These are phyloP conservation scores for Avicennia marina DNA, from an alignment of 257 asterid species.

Conservation along the genomic window DNA sequence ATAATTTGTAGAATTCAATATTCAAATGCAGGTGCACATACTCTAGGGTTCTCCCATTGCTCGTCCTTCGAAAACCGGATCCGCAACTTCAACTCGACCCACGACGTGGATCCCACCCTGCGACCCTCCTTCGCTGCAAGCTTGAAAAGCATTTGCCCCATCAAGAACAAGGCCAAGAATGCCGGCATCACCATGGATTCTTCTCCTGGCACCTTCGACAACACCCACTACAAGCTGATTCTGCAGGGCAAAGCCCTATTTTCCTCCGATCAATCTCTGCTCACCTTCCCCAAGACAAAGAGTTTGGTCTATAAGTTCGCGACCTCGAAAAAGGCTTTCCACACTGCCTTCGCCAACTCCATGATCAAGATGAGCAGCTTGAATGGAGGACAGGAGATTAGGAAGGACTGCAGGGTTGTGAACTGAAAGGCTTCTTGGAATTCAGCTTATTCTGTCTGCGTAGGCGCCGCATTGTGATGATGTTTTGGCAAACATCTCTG, in stretches of 20 bases:
- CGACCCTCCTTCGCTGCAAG: conserved; percentile 56
- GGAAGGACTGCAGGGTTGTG: conserved; percentile 71
- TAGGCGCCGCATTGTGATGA: too few species aligned
- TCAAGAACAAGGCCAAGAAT: conserved; percentile 37
- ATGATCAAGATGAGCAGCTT: conserved; percentile 91
- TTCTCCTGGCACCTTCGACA: conserved; percentile 67
- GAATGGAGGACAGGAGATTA: conserved; percentile 72
- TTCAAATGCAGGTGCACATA: conserved; percentile 64
- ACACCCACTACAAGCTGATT: conserved; percentile 56
- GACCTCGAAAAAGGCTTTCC: conserved; percentile 53
- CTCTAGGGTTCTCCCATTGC: conserved; percentile 81
- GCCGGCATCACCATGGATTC: conserved; percentile 73
- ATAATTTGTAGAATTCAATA: too few species aligned
- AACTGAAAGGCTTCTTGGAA: too few species aligned
- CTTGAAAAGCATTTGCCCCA: conserved; percentile 48
- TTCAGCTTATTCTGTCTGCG: too few species aligned
- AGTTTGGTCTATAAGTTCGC: conserved; percentile 53
- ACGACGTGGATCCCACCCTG: conserved; percentile 63
- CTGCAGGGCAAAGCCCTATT: conserved; percentile 49
- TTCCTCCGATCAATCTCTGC: conserved; percentile 69
- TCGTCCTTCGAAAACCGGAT: conserved; percentile 59
- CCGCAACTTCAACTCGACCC: conserved; percentile 65
- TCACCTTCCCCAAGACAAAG: conserved; percentile 44
- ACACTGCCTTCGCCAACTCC: conserved; percentile 55
- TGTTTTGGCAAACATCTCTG: too few species aligned